Evolutionary conservation across 1,139 yeast genomes (phyloP), one percentile per base, ranked within the genome.

Genomic region (Groenewaldozyma auringiensis): DNA sequence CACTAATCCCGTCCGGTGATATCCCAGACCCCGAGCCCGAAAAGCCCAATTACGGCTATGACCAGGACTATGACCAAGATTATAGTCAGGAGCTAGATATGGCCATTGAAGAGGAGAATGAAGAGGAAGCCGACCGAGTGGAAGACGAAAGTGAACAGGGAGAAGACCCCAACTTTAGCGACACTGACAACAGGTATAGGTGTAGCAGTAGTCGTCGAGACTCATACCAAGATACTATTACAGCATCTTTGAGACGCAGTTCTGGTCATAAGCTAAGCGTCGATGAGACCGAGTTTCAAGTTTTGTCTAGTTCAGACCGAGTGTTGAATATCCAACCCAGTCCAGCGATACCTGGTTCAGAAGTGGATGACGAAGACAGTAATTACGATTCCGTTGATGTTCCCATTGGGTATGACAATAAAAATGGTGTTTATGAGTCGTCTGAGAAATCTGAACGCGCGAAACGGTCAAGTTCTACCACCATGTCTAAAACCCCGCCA

Each of bases 1-100:
- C 51, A n/a, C 41, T 48, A 20, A 33, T 38, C 9, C 42, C 37
- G 4, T 44, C 48, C 11, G 40, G n/a, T 17, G 21, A 35, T 18
- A 18, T 35, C 4, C 22, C 38, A 4, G 21, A 16, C 6, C 38
- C 38, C 16, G n/a, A 18, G 25, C 21, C n/a, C 16, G 20, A 14
- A 9, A 20, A 35, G 25, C 21, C 16, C 21, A 33, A 11, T 6
- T 33, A 33, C 13, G 25, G 25, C 9, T 8, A 35, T 18, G 38
- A 35, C 9, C 21, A 18, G 25, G 36, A 16, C 6, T 16, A 32
- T 13, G 36, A 32, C 6, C 36, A 32, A n/a, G 13, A 32, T 25
- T 8, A 25, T 25, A 8, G 9, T 8, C n/a, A n/a, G n/a, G n/a
- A n/a, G n/a, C n/a, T n/a, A n/a, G n/a, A n/a, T n/a, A 27, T 27